Conservation (phyloP, 2,329 filamentous ascomycete genomes). For the Trichoderma oligosporum region DNA sequence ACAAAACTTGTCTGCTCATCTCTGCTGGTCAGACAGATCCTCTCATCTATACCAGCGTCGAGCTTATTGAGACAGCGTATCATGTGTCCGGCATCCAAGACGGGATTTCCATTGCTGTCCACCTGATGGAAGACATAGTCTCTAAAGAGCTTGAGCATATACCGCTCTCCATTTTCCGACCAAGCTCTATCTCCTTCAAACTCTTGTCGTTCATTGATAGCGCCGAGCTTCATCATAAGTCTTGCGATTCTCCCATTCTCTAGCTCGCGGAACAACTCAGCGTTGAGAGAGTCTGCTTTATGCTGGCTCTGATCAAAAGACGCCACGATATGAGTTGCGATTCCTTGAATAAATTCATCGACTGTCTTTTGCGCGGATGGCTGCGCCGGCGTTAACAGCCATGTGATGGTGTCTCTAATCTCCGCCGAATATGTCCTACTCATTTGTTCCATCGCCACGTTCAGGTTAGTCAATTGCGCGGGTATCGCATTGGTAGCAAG, state of each 20-base stretch:
- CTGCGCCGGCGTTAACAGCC: slow-evolving; percentile 69
- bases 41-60: slow-evolving; percentile 84
- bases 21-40: slow-evolving; percentile 77
- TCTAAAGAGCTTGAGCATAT: slow-evolving; percentile 89
- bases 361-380: slow-evolving; percentile 62
- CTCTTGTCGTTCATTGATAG: slow-evolving; percentile 86
- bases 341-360: slow-evolving; percentile 72
- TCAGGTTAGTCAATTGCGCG: slow-evolving; percentile 55
- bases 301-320: slow-evolving; percentile 78
- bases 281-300: slow-evolving; percentile 68
- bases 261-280: slow-evolving; percentile 71
- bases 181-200: slow-evolving; percentile 73
- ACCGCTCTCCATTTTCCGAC: slow-evolving; percentile 90
- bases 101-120: slow-evolving; percentile 75
- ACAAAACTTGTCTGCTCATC: slow-evolving; percentile 89
- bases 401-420: slow-evolving; percentile 73
- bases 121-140: slow-evolving; percentile 98
- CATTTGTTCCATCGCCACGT: slow-evolving; percentile 71
- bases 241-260: slow-evolving; percentile 86
- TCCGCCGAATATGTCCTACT: slow-evolving; percentile 72
- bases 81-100: slow-evolving; percentile 84
- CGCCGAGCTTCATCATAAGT: slow-evolving; percentile 74
- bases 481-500: slow-evolving; percentile 67
- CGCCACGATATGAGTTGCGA: slow-evolving; percentile 71
- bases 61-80: slow-evolving; percentile 84